Percentiles rank a stretch among this genome's conserved stretches.
These are phyloP conservation scores for Fusarium marasasianum DNA, from an alignment of 2,329 filamentous ascomycete genomes.

Conservation along the genomic window DNA sequence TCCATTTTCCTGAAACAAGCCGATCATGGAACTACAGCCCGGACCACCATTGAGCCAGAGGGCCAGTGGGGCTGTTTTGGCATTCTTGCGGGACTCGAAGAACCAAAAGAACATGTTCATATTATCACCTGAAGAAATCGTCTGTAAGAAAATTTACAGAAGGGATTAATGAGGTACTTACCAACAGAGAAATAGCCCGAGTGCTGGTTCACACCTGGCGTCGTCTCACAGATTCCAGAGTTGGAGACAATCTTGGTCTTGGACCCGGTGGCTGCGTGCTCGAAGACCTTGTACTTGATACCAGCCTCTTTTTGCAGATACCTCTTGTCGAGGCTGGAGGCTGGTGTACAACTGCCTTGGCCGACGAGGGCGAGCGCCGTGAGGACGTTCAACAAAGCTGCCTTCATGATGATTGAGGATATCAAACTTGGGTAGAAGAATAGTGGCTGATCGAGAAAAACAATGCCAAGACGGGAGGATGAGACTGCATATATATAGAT, in stretches of 20 bases:
- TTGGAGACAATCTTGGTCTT: constrained; percentile 34
- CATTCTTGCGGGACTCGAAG: constrained; percentile 55
- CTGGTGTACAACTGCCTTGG: not conserved
- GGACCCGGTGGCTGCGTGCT: constrained; percentile 20
- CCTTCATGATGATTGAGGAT: not conserved
- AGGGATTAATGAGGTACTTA: constrained; percentile 40
- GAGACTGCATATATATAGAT: not conserved
- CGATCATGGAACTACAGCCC: constrained; percentile 46
- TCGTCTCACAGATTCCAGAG: constrained; percentile 63
- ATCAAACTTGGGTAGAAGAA: not conserved
- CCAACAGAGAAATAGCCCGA: constrained; percentile 71
- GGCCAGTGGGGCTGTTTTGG: constrained; percentile 55
- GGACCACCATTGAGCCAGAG: constrained; percentile 62
- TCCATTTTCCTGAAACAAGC: constrained; percentile 75
- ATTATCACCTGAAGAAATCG: constrained; percentile 14
- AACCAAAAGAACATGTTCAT: constrained; percentile 57
- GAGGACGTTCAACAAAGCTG: not conserved
- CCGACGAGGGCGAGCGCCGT: not conserved
- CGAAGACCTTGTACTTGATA: constrained; percentile 24
- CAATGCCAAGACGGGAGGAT: not conserved
- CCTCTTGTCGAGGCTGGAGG: not conserved
- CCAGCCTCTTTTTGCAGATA: not conserved
- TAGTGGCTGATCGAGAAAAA: accelerated
- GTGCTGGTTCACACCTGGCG: constrained; percentile 68
- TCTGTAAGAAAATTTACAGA: constrained; percentile 41